Base-by-base conservation (phyloP, 345 rosid species). In the Eucalyptus microcorys region DNA sequence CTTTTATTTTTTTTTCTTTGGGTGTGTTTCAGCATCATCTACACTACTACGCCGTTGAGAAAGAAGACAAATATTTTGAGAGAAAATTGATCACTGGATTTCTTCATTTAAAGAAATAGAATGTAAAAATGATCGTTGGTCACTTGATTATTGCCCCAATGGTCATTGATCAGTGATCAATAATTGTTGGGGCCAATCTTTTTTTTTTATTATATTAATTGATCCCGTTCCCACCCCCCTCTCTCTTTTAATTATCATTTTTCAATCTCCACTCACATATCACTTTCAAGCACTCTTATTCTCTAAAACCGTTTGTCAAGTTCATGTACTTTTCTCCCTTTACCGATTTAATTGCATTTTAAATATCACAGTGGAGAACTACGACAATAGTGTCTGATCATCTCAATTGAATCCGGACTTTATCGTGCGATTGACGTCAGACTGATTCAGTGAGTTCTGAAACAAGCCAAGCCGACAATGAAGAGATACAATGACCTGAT, bases 161-260 rank as follows among this genome's bases (percentile, higher is more conserved):
- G 61, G 61, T 55, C 61, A 30, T 61, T 61, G 68, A 64, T 64
- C 37, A 64, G 76, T 64, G 37, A 64, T n/a, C 76, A n/a, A 64
- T n/a, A 30, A 64, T 64, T n/a, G 37, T 64, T n/a, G 76, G 76
- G 76, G 37, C 76, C 76, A n/a, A n/a, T n/a, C 4, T 7, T 5
- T 27, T 30, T 64, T 68, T 66, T 7, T 61, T 27, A 14, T 32
- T 55, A 24, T 68, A 68, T 17, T 9, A 34, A 32, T 34, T 8
- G 80, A 2, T 68, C 80, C 43, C 43, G 1, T 16, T 9, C 42
- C 5, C 1, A 3, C 2, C 52, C 0, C 10, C 0, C 24, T 21
- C 27, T 52, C 24, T 52, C 55, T 66, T 3, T 32, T 15, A 16
- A 16, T 16, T 16, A 34, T 68, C 80, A 16, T 37, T 17, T 11